Conservation (phyloP, 2,329 filamentous ascomycete species). For the Aspergillus sp. region DNA sequence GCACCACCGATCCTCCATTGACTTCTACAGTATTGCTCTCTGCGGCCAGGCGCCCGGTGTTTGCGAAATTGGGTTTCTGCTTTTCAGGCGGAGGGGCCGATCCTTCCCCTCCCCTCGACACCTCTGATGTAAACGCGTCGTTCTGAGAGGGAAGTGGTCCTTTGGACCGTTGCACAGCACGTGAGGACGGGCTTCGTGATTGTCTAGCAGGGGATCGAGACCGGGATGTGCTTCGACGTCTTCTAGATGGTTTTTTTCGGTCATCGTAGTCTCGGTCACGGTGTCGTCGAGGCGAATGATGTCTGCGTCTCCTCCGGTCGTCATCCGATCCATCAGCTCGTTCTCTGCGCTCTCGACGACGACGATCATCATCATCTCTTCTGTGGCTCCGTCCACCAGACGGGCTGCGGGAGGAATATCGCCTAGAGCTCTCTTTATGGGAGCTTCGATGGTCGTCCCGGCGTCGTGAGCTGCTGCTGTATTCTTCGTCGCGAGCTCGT, state of each 20-base stretch:
- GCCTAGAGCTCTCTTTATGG: slow-evolving; percentile 17
- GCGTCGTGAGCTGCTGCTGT: slow-evolving; percentile 18
- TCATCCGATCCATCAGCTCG: slow-evolving; percentile 19
- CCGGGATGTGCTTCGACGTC: slow-evolving; percentile 18
- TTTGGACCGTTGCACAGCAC: slow-evolving; percentile 26
- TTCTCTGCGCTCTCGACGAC: slow-evolving; percentile 19
- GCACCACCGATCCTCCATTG: slow-evolving; percentile 61
- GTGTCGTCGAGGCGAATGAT: slow-evolving; percentile 22
- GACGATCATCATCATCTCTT: slow-evolving; percentile 16
- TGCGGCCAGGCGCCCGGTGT: slow-evolving; percentile 76
- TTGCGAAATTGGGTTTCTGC: slow-evolving; percentile 82
- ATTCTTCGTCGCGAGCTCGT: slow-evolving; percentile 15
- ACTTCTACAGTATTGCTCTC: slow-evolving; percentile 75
- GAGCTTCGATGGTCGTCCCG: slow-evolving; percentile 23
- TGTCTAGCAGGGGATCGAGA: slow-evolving; percentile 23
- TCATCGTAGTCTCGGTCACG: slow-evolving; percentile 17
- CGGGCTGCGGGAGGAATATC: slow-evolving; percentile 23
- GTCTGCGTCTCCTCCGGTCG: slow-evolving; percentile 21
- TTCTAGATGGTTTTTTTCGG: slow-evolving; percentile 15
- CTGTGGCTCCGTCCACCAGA: slow-evolving; percentile 13
- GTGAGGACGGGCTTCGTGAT: slow-evolving; percentile 22
- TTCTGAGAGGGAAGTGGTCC: slow-evolving; percentile 43
- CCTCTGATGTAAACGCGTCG: slow-evolving; percentile 38
- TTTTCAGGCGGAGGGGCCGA: slow-evolving; percentile 39
- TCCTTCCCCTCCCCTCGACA: slow-evolving; percentile 13